These are phyloP conservation scores for Vinca minor DNA, from an alignment of 257 asterid genomes.

Conservation along the genomic window DNA sequence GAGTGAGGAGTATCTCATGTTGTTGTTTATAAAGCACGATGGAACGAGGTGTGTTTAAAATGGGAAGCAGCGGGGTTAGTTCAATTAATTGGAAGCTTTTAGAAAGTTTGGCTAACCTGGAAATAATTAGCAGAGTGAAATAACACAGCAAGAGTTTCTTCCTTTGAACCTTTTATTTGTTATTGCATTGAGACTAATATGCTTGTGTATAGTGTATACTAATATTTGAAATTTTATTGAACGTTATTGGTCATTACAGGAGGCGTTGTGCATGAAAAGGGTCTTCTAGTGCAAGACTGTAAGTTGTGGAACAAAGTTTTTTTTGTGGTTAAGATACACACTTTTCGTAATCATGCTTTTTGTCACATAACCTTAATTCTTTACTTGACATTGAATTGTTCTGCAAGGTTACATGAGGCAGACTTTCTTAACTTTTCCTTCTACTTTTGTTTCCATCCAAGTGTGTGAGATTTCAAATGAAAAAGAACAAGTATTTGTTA, in stretches of 20 bases:
- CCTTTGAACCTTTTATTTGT: neutral
- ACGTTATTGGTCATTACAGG: constrained; percentile 33
- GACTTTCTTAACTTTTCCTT: neutral
- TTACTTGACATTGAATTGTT: neutral
- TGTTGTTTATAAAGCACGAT: neutral
- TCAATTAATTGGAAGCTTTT: too few relatives aligned
- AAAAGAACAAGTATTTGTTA: neutral
- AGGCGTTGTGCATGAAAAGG: constrained; percentile 90
- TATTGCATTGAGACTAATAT: neutral
- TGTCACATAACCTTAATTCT: neutral
- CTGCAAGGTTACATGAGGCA: neutral
- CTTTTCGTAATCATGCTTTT: neutral
- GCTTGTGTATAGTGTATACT: neutral
- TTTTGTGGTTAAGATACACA: neutral
- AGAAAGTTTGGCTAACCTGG: neutral
- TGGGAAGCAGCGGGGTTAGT: neutral
- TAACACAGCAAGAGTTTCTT: neutral
- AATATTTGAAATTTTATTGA: neutral
- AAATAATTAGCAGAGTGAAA: neutral
- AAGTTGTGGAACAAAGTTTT: constrained; percentile 18
- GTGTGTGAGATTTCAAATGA: neutral
- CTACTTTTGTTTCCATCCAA: neutral
- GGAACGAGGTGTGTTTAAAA: neutral
- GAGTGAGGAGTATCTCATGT: neutral
- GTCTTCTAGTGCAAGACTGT: constrained; percentile 84